Conservation (phyloP, 768 basidiomycete species). For the Agrocybe praecox region DNA sequence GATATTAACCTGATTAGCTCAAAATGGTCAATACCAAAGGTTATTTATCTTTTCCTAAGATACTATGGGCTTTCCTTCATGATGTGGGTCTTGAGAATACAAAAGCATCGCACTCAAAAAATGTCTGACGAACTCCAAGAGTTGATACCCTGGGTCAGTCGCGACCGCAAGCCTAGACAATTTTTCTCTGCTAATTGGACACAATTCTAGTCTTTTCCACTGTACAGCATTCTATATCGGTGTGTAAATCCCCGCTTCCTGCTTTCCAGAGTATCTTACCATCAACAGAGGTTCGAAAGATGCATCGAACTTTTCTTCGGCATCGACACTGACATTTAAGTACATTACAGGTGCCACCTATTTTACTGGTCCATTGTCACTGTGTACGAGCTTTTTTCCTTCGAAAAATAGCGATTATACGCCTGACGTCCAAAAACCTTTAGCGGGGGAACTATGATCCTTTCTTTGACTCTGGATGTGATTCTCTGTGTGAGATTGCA, state of each 20-base stretch:
- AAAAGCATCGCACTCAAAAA: background rate
- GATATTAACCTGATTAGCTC: background rate
- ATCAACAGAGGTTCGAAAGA: background rate
- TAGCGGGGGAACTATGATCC: background rate
- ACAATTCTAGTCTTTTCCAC: background rate
- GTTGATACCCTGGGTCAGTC: background rate
- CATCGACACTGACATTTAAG: no score
- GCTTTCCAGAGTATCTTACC: background rate
- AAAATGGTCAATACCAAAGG: background rate
- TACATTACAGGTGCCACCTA: background rate
- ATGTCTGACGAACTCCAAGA: background rate
- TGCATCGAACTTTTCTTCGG: no score
- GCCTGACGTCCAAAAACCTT: no score
- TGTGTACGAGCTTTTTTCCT: background rate
- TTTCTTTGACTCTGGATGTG: background rate
- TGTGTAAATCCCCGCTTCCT: background rate
- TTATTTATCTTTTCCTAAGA: background rate
- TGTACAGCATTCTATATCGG: background rate
- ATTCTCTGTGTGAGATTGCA: background rate
- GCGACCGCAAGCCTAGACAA: background rate
- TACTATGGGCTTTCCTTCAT: background rate
- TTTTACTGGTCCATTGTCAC: background rate
- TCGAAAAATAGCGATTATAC: background rate
- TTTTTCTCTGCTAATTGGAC: background rate
- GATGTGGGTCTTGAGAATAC: background rate